Evolutionary conservation across 306 rosid genomes (phyloP).

Genomic region (Lathyrus aphaca): DNA sequence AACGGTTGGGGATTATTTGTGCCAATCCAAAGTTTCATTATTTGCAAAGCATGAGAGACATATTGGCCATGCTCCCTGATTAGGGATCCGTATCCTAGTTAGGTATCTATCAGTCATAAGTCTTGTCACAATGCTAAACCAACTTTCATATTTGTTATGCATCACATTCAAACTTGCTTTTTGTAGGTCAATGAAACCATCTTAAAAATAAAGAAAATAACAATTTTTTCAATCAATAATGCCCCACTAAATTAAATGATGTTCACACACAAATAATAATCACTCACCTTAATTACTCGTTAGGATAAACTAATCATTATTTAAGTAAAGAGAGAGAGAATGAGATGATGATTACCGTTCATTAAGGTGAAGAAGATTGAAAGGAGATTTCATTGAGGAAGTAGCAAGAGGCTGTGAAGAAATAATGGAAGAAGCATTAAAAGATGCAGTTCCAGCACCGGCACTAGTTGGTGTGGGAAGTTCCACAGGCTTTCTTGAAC

Average conservation of each 20-base stretch:
- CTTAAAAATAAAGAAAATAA: conserved; percentile 2
- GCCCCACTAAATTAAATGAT: conserved; percentile 31
- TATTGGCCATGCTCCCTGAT: conserved; percentile 20
- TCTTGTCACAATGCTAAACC: conserved; percentile 30
- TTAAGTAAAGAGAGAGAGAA: not conserved
- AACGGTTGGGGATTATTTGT: conserved; percentile 44
- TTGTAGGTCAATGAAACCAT: conserved; percentile 30
- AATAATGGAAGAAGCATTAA: conserved; percentile 36
- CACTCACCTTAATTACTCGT: not conserved
- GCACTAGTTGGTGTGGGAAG: conserved; percentile 57
- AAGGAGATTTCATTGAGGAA: conserved; percentile 60
- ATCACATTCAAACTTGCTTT: conserved; percentile 41
- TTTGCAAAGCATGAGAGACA: conserved; percentile 39
- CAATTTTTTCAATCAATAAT: not conserved
- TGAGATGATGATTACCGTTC: conserved; percentile 54
- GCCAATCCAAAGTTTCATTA: conserved; percentile 37
- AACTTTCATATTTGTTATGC: conserved; percentile 19
- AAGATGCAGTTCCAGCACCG: conserved; percentile 35
- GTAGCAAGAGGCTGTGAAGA: conserved; percentile 47
- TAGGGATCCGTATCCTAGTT: conserved; percentile 41
- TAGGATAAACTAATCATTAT: not conserved
- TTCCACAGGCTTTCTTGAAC: conserved; percentile 99
- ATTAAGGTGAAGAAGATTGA: conserved; percentile 61
- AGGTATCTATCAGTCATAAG: conserved; percentile 28
- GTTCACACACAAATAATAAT: not conserved